Evolutionary conservation across 2,329 filamentous ascomycete species (phyloP).

Genomic region (Ilyonectria mors-panacis): DNA sequence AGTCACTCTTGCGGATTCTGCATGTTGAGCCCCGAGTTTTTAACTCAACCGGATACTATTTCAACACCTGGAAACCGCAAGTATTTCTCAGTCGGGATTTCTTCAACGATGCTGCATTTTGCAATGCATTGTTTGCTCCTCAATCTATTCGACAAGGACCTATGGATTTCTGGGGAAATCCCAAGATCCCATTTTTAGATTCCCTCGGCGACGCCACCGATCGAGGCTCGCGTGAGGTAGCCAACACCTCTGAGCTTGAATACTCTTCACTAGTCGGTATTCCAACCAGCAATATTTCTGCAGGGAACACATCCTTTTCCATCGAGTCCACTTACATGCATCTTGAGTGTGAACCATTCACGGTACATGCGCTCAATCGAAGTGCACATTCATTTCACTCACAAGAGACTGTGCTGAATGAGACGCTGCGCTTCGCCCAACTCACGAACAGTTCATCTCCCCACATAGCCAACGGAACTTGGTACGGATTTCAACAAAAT

Average conservation of each 20-base stretch:
- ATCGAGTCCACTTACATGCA: slow-evolving; percentile 32
- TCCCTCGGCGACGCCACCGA: neutral
- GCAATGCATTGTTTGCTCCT: neutral
- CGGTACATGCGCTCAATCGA: neutral
- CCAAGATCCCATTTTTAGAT: slow-evolving; percentile 26
- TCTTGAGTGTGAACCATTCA: slow-evolving; percentile 15
- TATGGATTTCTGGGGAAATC: slow-evolving; percentile 31
- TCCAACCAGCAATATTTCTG: slow-evolving; percentile 10
- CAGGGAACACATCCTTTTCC: slow-evolving; percentile 18
- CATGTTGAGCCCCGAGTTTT: neutral
- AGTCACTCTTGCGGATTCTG: slow-evolving; percentile 14
- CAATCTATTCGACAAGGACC: neutral
- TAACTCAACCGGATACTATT: no score
- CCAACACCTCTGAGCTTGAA: neutral
- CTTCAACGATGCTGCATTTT: slow-evolving; percentile 10
- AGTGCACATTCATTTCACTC: no score
- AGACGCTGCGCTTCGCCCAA: neutral
- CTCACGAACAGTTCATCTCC: no score
- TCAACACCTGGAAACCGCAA: neutral
- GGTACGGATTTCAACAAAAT: slow-evolving; percentile 17
- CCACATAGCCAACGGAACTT: slow-evolving; percentile 23
- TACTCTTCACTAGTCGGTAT: slow-evolving; percentile 28
- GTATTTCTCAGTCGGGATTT: neutral
- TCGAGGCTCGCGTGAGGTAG: slow-evolving; percentile 1
- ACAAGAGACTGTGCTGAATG: neutral